Evolutionary conservation across 768 basidiomycete species (phyloP).

Genomic region (Tricholoma terreum): DNA sequence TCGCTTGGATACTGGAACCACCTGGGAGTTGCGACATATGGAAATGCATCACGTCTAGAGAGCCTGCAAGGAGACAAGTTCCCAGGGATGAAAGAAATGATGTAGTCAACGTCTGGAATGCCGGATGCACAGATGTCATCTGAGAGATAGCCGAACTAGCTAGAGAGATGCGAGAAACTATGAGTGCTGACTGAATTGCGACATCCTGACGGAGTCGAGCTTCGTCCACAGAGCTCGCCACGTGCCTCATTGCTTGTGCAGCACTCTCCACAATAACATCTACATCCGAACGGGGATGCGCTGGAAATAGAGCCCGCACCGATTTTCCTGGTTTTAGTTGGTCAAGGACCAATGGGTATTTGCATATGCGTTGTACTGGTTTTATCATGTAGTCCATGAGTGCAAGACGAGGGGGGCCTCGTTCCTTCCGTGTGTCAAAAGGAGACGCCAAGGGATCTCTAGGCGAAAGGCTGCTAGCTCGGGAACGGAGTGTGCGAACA

Average conservation of each 20-base stretch:
- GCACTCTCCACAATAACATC: constrained; percentile 50
- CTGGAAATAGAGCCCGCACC: constrained; percentile 21
- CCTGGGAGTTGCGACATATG: constrained; percentile 42
- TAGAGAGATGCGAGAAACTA: constrained; percentile 61
- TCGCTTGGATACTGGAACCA: constrained; percentile 61
- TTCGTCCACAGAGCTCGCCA: constrained; percentile 77
- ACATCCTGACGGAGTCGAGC: constrained; percentile 68
- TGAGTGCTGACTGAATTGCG: constrained; percentile 61
- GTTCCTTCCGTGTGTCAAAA: constrained; percentile 23
- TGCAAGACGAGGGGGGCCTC: constrained; percentile 43
- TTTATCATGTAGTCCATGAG: constrained; percentile 93
- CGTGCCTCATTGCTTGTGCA: constrained; percentile 68
- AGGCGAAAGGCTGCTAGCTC: constrained; percentile 28
- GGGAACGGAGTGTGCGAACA: constrained; percentile 35
- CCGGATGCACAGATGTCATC: constrained; percentile 23
- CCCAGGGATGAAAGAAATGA: constrained; percentile 76
- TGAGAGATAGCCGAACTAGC: constrained; percentile 27
- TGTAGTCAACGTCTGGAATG: constrained; percentile 40
- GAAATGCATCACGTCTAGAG: constrained; percentile 83
- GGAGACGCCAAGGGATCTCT: constrained; percentile 29
- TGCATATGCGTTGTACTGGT: constrained; percentile 95
- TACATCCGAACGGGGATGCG: constrained; percentile 29
- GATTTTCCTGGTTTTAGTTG: constrained; percentile 49
- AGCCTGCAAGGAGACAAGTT: constrained; percentile 75
- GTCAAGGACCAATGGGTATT: constrained; percentile 87